Evolutionary conservation across 139 green algal species (phyloP).

Genomic region (Chlamydomonas sp.): DNA sequence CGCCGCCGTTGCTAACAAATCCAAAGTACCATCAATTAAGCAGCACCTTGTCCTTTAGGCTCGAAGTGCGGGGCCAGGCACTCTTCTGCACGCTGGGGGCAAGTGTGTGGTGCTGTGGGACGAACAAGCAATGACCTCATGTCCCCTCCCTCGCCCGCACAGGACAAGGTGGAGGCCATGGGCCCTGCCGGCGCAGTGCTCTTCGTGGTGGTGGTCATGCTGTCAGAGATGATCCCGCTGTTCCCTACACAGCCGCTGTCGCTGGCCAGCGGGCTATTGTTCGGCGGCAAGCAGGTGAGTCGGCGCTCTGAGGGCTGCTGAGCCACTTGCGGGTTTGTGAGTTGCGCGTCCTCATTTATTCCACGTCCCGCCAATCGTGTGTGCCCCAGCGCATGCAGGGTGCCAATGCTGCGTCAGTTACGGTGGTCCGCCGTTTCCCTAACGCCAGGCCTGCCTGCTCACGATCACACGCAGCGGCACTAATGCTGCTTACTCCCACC

Average conservation of each 20-base stretch:
- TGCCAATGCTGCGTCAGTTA: too few species aligned
- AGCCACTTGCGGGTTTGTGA: slow-evolving; percentile 4
- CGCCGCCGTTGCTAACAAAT: too few species aligned
- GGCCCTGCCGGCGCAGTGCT: slow-evolving; percentile 67
- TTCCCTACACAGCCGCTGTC: slow-evolving; percentile 88
- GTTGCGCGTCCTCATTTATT: too few species aligned
- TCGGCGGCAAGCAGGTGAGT: slow-evolving; percentile 76
- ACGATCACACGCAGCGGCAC: neutral
- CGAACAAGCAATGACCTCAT: neutral
- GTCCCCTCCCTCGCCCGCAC: neutral
- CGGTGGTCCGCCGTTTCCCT: too few species aligned
- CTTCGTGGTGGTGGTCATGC: slow-evolving; percentile 74
- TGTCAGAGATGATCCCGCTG: slow-evolving; percentile 83
- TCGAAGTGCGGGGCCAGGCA: too few species aligned
- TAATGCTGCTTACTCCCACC: neutral
- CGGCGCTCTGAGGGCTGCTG: slow-evolving; percentile 7
- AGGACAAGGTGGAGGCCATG: slow-evolving; percentile 73
- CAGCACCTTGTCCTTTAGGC: too few species aligned
- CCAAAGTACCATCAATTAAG: too few species aligned
- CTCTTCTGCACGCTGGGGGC: neutral
- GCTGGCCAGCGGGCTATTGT: slow-evolving; percentile 81
- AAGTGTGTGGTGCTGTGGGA: neutral
- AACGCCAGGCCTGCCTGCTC: neutral
- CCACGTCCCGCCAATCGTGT: too few species aligned
- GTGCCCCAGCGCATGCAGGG: too few species aligned